These are phyloP conservation scores for Lathyrus tuberosus DNA, from an alignment of 306 rosid species.

Conservation along the genomic window DNA sequence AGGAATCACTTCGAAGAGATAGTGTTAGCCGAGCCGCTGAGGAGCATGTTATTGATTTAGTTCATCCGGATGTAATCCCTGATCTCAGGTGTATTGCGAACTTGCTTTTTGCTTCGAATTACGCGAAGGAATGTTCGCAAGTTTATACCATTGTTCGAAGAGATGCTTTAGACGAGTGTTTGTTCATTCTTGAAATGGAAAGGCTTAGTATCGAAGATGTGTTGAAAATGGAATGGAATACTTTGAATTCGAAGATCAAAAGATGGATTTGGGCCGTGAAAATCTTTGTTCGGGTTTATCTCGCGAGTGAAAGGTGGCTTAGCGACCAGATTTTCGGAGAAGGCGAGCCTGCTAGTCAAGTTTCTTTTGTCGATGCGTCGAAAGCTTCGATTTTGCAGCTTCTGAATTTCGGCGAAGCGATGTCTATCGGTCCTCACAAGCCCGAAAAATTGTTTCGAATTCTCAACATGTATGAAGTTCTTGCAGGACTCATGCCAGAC, in stretches of 20 bases:
- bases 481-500: conserved; percentile 69
- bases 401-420: conserved; percentile 87
- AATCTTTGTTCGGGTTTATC: conserved; percentile 81
- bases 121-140: conserved; percentile 74
- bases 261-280: conserved; percentile 86
- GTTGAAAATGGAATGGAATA: conserved; percentile 72
- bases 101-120: conserved; percentile 69
- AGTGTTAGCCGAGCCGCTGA: conserved; percentile 63
- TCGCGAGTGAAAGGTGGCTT: conserved; percentile 82
- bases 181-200: conserved; percentile 77
- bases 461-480: conserved; percentile 93
- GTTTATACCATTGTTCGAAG: conserved; percentile 66
- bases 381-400: conserved; percentile 87
- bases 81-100: conserved; percentile 71
- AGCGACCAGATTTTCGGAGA: conserved; percentile 75
- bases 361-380: conserved; percentile 78
- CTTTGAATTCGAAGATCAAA: conserved; percentile 74
- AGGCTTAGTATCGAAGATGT: conserved; percentile 87
- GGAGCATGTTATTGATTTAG: conserved; percentile 68
- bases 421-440: conserved; percentile 87
- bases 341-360: conserved; percentile 51
- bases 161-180: conserved; percentile 86
- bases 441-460: conserved; percentile 82
- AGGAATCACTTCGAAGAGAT: conserved; percentile 63
- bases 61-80: conserved; percentile 63